phyloP scores from a whole-genome alignment of 78 protist species.

The Bodo saltans region DNA sequence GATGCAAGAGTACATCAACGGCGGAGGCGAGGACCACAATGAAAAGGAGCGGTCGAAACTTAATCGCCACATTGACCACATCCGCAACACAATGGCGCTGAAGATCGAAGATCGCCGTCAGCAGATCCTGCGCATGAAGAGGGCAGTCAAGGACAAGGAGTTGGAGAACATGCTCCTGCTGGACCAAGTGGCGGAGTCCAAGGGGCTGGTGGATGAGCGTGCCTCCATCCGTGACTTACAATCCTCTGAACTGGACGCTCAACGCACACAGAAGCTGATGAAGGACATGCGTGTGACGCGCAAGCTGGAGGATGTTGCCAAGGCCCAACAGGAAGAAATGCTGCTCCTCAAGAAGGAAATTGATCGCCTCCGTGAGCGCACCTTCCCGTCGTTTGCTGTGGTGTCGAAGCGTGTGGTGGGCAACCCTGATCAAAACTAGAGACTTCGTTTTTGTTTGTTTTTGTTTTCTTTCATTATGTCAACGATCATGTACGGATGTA shows the following conservation, averaged over 20 bases:
- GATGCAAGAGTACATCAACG: constrained; percentile 49
- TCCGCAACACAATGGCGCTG: not conserved
- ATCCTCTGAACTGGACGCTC: not conserved
- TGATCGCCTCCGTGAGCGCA: constrained; percentile 38
- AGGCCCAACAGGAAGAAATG: constrained; percentile 42
- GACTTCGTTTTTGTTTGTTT: no score
- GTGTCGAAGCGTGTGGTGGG: constrained; percentile 28
- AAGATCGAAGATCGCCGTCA: constrained; percentile 23
- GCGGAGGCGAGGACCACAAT: constrained; percentile 38
- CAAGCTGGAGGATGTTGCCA: constrained; percentile 29
- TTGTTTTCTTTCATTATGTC: no score
- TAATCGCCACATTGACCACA: constrained; percentile 18
- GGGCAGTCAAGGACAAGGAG: constrained; percentile 14
- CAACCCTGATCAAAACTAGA: constrained; percentile 17
- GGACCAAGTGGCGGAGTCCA: not conserved
- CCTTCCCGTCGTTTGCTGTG: constrained; percentile 44
- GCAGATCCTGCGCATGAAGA: constrained; percentile 13
- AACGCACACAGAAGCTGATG: constrained; percentile 19
- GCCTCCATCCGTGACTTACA: not conserved
- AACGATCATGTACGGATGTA: no score
- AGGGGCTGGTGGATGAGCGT: constrained; percentile 8
- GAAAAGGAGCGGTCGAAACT: constrained; percentile 16
- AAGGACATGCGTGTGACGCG: constrained; percentile 20
- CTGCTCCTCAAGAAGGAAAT: constrained; percentile 25
- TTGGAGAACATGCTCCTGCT: constrained; percentile 19